phyloP scores from a whole-genome alignment of 192 early-diverging fungal species.

The Entomortierella parvispora region DNA sequence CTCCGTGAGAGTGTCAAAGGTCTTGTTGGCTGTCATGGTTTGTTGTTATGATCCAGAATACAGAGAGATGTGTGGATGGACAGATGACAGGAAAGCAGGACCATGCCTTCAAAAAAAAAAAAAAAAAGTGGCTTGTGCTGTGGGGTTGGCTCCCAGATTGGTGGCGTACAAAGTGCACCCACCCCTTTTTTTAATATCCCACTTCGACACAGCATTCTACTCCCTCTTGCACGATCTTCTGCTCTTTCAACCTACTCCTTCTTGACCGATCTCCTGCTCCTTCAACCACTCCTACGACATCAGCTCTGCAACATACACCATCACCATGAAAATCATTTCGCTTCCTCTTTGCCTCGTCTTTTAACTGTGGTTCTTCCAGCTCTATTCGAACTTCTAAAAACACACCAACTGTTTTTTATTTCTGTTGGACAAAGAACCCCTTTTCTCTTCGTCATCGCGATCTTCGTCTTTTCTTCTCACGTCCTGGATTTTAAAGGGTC shows the following conservation, averaged over 20 bases:
- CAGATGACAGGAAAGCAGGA: not conserved
- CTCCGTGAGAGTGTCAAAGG: constrained; percentile 38
- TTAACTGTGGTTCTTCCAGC: constrained; percentile 2
- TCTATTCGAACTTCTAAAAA: constrained; percentile 8
- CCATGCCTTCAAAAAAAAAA: not conserved
- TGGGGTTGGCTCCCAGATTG: no score
- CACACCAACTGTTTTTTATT: not conserved
- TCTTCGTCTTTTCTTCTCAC: not conserved
- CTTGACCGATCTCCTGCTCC: not conserved
- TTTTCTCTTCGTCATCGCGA: not conserved
- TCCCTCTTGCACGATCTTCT: not conserved
- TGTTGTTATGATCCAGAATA: no score
- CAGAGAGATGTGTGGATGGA: not conserved
- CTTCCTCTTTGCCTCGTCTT: constrained; percentile 1
- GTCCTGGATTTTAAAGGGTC: no score
- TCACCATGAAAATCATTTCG: constrained; percentile 15
- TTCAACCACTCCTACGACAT: not conserved
- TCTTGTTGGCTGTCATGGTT: constrained; percentile 33
- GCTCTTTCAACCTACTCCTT: not conserved
- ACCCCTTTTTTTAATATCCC: no score
- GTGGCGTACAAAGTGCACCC: no score
- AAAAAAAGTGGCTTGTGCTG: constrained; percentile 23
- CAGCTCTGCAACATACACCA: not conserved
- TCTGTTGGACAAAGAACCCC: no score
- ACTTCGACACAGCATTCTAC: no score